Percentiles rank a stretch among this genome's conserved stretches.
phyloP scores from a whole-genome alignment of 257 asterid species.

The Asclepias syriaca region DNA sequence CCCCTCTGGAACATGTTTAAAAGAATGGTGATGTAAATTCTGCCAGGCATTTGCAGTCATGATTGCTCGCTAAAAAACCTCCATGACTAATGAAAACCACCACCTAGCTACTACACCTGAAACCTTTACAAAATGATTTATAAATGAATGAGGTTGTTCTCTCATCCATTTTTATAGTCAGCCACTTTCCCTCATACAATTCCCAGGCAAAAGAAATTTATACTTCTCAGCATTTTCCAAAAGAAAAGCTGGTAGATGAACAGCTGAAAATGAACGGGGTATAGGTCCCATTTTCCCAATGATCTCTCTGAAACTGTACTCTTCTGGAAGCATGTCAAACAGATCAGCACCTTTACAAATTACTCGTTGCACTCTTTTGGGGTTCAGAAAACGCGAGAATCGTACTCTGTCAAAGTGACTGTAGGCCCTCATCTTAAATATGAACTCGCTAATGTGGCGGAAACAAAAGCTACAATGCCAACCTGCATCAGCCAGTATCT shows the following conservation, averaged over 20 bases:
- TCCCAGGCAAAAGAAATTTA: slow-evolving; percentile 71
- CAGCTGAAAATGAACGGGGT: slow-evolving; percentile 75
- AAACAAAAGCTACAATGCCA: slow-evolving; percentile 93
- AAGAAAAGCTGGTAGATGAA: slow-evolving; percentile 77
- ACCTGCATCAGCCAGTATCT: slow-evolving; percentile 62
- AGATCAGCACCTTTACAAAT: slow-evolving; percentile 74
- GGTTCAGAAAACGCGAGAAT: slow-evolving; percentile 60
- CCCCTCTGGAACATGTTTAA: slow-evolving; percentile 22
- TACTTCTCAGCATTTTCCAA: slow-evolving; percentile 61
- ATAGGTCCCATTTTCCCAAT: slow-evolving; percentile 83
- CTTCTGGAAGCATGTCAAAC: slow-evolving; percentile 89
- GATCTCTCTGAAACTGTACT: slow-evolving; percentile 69
- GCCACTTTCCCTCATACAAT: slow-evolving; percentile 69
- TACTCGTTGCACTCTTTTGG: slow-evolving; percentile 65
- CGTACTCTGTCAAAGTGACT: slow-evolving; percentile 76
- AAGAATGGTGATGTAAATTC: slow-evolving; percentile 32
- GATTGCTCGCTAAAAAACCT: slow-evolving; percentile 30
- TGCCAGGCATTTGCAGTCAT: slow-evolving; percentile 31
- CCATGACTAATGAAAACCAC: slow-evolving; percentile 18
- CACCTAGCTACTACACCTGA: slow-evolving; percentile 25
- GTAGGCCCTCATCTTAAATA: slow-evolving; percentile 83
- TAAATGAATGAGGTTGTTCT: background rate
- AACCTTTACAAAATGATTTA: slow-evolving; percentile 30
- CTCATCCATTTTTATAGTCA: slow-evolving; percentile 17
- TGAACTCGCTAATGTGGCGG: slow-evolving; percentile 55